Base-by-base conservation (phyloP, 176 grass and related monocot species). In the Phragmites australis region DNA sequence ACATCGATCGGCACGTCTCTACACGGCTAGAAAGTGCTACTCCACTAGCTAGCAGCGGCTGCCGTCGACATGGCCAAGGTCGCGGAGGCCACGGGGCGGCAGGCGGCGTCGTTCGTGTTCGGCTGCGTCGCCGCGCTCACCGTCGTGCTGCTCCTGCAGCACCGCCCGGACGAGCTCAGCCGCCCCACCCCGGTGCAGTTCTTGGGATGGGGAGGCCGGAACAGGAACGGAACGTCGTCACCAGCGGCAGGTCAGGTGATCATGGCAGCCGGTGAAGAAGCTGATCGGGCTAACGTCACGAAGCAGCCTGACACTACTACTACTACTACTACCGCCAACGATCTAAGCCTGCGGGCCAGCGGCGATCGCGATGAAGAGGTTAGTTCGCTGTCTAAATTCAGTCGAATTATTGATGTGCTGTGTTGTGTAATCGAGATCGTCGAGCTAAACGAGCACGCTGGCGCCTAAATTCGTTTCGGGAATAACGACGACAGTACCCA, bases 141-240 rank as follows among this genome's bases (percentile, higher is more conserved):
- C 82, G 16, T 81, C 29, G 45, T 89, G 3, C 23, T 89, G 63
- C 70, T 89, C 46, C 46, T 70, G 50, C 87, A 88, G 76, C 57
- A 67, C 67, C 75, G 34, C 22, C 34, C 68, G 0, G 51, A 47
- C 9, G 87, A 79, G 4, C 55, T 80, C 69, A 27, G 8, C 85
- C 63, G 53, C 0, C 4, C 59, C 59, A 73, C 30, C 25, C 25
- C 29, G 6, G 32, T 25, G 10, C 52, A 54, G 1, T 69, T 84
- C 34, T 80, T 56, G 7, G 45, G 69, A 17, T 39, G 6, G 21
- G 40, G 59, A 16, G 62, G 54, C 4, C 18, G 50, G 6, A 9
- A 45, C 39, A n/a, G 27, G 40, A 10, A 44, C 56, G 58, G 40
- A 18, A 61, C 62, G 4, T 17, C 76, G 0, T 50, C 72, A 1